phyloP scores from a whole-genome alignment of 2,329 filamentous ascomycete species.

The Colletotrichum sublineola region DNA sequence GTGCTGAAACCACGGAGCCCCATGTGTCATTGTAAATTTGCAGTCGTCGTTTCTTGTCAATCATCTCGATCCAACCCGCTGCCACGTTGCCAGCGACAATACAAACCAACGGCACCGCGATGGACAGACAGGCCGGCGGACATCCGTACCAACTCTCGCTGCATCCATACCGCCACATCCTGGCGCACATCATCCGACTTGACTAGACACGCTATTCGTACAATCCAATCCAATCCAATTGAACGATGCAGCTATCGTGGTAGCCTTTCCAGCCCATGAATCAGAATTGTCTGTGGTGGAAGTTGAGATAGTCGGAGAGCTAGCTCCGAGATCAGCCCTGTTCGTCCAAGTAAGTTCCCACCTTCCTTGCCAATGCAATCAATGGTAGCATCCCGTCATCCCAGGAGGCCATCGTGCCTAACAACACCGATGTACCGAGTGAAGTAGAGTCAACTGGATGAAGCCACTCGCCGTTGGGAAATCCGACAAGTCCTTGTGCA shows the following conservation, averaged over 20 bases:
- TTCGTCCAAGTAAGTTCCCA: neutral
- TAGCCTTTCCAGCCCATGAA: neutral
- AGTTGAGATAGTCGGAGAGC: slow-evolving; percentile 2
- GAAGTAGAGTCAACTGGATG: neutral
- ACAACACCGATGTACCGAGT: neutral
- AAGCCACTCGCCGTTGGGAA: slow-evolving; percentile 8
- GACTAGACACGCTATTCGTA: slow-evolving; percentile 1
- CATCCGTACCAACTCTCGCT: slow-evolving; percentile 19
- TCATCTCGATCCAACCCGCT: neutral
- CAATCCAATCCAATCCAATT: neutral
- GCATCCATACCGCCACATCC: slow-evolving; percentile 23
- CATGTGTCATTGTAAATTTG: slow-evolving; percentile 17
- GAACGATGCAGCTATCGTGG: neutral
- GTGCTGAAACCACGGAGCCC: slow-evolving; percentile 22
- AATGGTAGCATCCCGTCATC: neutral
- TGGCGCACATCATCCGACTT: slow-evolving; percentile 32
- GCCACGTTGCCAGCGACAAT: neutral
- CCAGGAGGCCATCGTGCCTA: neutral
- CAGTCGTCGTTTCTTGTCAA: neutral
- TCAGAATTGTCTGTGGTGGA: neutral
- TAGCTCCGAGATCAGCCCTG: neutral
- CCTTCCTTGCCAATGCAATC: neutral
- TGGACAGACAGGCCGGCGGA: slow-evolving; percentile 5
- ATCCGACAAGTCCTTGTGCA: neutral
- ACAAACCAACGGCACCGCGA: slow-evolving; percentile 4